Percentiles rank a stretch among this genome's conserved stretches.
These are phyloP conservation scores for Carex myosuroides DNA, from an alignment of 176 grass and related monocot genomes.

Conservation along the genomic window DNA sequence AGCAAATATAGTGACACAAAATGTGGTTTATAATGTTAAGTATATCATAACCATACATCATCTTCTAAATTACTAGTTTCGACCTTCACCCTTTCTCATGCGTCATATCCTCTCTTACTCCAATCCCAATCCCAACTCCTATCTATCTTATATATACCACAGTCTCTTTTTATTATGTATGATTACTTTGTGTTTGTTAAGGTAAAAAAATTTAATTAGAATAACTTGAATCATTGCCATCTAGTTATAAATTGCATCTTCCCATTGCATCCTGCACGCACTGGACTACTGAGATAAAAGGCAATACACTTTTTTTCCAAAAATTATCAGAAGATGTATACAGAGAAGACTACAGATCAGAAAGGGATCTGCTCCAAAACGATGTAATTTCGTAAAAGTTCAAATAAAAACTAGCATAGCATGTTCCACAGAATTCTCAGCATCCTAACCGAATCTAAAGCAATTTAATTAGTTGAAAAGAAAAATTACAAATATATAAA, in stretches of 20 bases:
- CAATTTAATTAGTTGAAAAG: neutral
- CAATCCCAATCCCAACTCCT: neutral
- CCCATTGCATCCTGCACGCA: neutral
- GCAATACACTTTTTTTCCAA: neutral
- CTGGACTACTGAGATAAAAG: neutral
- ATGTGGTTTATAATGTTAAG: neutral
- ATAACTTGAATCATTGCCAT: neutral
- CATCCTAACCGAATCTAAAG: neutral
- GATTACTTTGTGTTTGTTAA: neutral
- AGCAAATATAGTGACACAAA: neutral
- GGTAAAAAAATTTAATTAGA: neutral
- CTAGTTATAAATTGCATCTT: neutral
- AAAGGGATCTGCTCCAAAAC: neutral
- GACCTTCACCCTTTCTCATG: neutral
- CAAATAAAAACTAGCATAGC: neutral
- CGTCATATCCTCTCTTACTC: neutral
- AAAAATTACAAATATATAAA: neutral
- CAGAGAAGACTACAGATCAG: neutral
- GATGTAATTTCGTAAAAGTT: neutral
- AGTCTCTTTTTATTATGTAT: neutral
- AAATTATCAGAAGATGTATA: neutral
- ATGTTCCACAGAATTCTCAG: neutral
- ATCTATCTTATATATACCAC: neutral
- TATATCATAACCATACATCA: neutral
- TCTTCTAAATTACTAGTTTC: neutral